These are phyloP conservation scores for Annona squamosa DNA, from an alignment of 164 flowering plant species.

Conservation along the genomic window DNA sequence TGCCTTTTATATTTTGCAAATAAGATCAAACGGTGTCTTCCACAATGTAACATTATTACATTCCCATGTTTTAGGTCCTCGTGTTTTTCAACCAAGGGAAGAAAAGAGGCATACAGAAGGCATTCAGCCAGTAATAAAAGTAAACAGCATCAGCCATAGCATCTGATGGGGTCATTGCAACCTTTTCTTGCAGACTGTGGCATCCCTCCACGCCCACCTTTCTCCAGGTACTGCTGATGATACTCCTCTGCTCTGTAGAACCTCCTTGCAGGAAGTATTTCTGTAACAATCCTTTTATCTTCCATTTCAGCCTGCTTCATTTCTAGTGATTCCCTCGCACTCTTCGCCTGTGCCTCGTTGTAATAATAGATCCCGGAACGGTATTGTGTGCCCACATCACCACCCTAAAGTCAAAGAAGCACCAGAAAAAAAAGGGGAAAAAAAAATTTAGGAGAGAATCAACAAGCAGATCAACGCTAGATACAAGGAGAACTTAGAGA, in stretches of 20 bases:
- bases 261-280: slow-evolving; percentile 61
- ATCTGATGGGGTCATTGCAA: slow-evolving; percentile 77
- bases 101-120: neutral
- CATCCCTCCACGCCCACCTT: slow-evolving; percentile 48
- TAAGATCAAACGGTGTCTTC: no score
- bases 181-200: slow-evolving; percentile 69
- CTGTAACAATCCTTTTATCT: slow-evolving; percentile 53
- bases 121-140: no score
- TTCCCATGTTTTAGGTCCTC: no score
- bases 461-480: neutral
- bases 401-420: slow-evolving; percentile 32
- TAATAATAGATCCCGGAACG: slow-evolving; percentile 84
- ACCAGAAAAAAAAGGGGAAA: neutral
- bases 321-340: slow-evolving; percentile 56
- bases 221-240: slow-evolving; percentile 66
- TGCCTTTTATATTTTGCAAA: no score
- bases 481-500: neutral
- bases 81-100: neutral
- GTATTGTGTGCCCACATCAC: slow-evolving; percentile 77
- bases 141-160: slow-evolving; percentile 46
- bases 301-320: slow-evolving; percentile 43
- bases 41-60: no score
- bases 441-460: neutral
- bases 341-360: slow-evolving; percentile 41
- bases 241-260: slow-evolving; percentile 67